A percentile compares a stretch with the other conserved stretches of the same genome.
phyloP scores from a whole-genome alignment of 1,284 basidiomycete genomes.

The Spongispora temasekensis region DNA sequence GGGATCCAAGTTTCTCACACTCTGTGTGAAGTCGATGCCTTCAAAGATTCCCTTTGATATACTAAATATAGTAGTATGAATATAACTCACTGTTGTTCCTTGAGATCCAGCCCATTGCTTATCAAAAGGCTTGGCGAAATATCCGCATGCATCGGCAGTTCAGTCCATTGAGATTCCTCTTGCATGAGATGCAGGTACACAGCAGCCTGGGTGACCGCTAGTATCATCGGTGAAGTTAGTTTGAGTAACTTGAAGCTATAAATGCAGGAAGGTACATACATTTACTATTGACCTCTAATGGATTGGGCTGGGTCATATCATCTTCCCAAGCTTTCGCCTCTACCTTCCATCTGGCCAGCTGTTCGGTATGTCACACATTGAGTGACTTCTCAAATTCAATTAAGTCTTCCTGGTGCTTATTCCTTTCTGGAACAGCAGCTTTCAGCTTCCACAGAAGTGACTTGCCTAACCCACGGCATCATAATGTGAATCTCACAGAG shows the following conservation, averaged over 20 bases:
- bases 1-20: not conserved
- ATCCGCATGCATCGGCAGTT: not conserved
- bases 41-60: not conserved
- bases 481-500: not conserved
- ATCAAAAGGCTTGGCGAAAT: conserved; percentile 6
- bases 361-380: not conserved
- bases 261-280: not conserved
- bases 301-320: conserved; percentile 1
- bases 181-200: conserved; percentile 1
- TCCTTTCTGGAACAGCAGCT: conserved; percentile 2
- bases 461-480: not conserved
- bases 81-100: conserved; percentile 10
- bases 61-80: not conserved
- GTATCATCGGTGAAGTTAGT: not conserved
- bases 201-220: conserved; percentile 2
- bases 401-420: conserved; percentile 4
- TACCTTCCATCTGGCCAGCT: conserved; percentile 1
- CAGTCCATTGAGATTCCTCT: not conserved
- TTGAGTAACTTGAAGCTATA: not conserved
- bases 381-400: not conserved
- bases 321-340: conserved; percentile 7
- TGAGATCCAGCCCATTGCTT: not conserved
- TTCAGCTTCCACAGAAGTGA: conserved; percentile 1
- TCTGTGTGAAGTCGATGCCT: conserved; percentile 12
- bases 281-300: conserved; percentile 7